phyloP scores from a whole-genome alignment of 306 rosid genomes.

The Carpinus fangiana region DNA sequence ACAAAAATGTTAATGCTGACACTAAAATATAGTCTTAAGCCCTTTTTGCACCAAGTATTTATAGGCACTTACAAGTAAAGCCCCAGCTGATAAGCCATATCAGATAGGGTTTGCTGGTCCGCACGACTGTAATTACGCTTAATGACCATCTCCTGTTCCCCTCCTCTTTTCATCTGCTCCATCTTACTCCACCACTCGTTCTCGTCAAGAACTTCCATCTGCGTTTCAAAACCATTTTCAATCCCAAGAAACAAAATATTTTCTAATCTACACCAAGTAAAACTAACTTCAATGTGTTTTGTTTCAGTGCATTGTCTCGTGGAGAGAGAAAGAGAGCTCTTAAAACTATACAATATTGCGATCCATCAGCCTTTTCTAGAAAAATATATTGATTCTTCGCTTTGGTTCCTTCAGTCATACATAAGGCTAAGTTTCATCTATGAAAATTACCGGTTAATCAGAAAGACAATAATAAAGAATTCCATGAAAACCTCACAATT shows the following conservation, averaged over 20 bases:
- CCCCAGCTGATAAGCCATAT: constrained; percentile 70
- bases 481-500: no score
- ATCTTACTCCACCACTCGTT: constrained; percentile 85
- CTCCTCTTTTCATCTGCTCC: constrained; percentile 70
- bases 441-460: no score
- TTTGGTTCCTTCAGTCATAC: no score
- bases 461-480: no score
- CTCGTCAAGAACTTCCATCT: constrained; percentile 81
- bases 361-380: no score
- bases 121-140: constrained; percentile 60
- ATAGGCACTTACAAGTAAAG: constrained; percentile 71
- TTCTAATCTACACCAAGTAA: neutral
- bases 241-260: neutral
- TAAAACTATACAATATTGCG: no score
- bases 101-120: constrained; percentile 78
- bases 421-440: no score
- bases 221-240: constrained; percentile 24
- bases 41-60: neutral
- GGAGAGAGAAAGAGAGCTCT: no score
- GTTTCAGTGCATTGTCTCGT: neutral
- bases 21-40: neutral
- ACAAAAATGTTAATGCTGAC: neutral
- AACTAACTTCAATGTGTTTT: neutral
- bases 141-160: constrained; percentile 73
- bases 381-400: no score